phyloP scores from a whole-genome alignment of 2,329 filamentous ascomycete genomes.

The Drechslerella coelobrocha region DNA sequence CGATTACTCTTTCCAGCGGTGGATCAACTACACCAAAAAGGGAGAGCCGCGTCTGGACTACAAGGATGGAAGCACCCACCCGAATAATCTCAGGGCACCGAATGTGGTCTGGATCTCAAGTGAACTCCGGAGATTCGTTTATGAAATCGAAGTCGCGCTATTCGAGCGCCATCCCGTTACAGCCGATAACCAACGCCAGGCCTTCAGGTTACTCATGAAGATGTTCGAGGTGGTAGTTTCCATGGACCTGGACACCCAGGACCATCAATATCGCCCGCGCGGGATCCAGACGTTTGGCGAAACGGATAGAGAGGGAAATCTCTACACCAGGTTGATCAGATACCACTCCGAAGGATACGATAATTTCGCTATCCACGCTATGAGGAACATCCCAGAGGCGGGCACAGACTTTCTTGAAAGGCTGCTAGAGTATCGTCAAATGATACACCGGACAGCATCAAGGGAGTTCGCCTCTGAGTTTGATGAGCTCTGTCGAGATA shows the following conservation, averaged over 20 bases:
- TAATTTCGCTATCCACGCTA: slow-evolving; percentile 30
- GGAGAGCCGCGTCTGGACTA: slow-evolving; percentile 29
- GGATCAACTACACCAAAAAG: slow-evolving; percentile 44
- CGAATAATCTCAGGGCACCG: slow-evolving; percentile 24
- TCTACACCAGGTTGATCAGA: slow-evolving; percentile 35
- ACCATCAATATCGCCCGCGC: slow-evolving; percentile 18
- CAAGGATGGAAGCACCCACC: slow-evolving; percentile 22
- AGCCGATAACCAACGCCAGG: slow-evolving; percentile 13
- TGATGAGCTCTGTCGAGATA: slow-evolving; percentile 29
- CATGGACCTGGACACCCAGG: slow-evolving; percentile 18
- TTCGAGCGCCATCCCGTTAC: slow-evolving; percentile 12
- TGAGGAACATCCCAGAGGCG: slow-evolving; percentile 21
- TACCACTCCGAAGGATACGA: slow-evolving; percentile 9
- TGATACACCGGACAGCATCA: slow-evolving; percentile 23
- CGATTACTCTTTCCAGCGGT: slow-evolving; percentile 29
- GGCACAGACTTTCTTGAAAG: slow-evolving; percentile 9
- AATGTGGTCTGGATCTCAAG: slow-evolving; percentile 28
- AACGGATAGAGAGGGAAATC: slow-evolving; percentile 22
- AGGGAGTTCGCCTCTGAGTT: slow-evolving; percentile 17
- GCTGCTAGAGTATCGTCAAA: slow-evolving; percentile 2
- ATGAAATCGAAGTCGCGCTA: slow-evolving; percentile 30
- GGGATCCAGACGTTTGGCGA: slow-evolving; percentile 10
- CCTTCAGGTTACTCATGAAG: slow-evolving; percentile 27
- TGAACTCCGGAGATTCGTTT: slow-evolving; percentile 19
- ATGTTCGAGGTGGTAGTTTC: slow-evolving; percentile 24